Base-by-base conservation (phyloP, 306 rosid species). In the Castanea crenata region DNA sequence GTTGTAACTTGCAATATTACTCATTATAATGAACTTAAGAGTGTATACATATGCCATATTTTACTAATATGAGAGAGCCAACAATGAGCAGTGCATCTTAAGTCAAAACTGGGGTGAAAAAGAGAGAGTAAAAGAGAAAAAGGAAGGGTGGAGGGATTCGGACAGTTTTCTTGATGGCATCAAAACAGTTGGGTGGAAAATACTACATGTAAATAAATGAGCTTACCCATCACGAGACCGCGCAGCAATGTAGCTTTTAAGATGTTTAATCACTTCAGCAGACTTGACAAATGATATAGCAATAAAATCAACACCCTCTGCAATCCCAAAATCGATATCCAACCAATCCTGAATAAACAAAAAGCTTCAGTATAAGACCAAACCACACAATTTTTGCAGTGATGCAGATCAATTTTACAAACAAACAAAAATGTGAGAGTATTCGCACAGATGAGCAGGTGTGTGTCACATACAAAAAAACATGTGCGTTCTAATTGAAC, bases 201-300 rank as follows among this genome's bases (percentile, higher is more conserved):
- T 19, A 35, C 25, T 8, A 35, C 15, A 68, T 35, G 12, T 8
- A 19, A 31, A 68, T 68, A 23, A 35, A 51, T 38, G 25, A 46
- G 21, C 79, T 81, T 87, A 92, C 98, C 94, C 78, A 80, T 85
- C 94, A 77, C 89, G 88, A 81, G 98, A 85, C 34, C 97, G 92
- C 73, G 99, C 99, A 52, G 99, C 98, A 68, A 96, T 85, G 81
- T 96, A 96, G 88, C 99, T 96, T 84, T 93, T 93, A 78, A 96
- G 99, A 87, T 96, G 98, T 51, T 90, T 96, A 79, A 96, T 91
- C 80, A 96, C 99, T 89, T 96, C 99, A 78, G 99, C 97, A 68
- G 99, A 96, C 86, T 96, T 96, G 70, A 96, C 99, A 87, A 96
- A 96, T 49, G 98, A 96, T 80, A 96, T 91, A 64, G 99, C 94